Evolutionary conservation across 176 grass and related monocot genomes (phyloP).

Genomic region (Areca catechu): DNA sequence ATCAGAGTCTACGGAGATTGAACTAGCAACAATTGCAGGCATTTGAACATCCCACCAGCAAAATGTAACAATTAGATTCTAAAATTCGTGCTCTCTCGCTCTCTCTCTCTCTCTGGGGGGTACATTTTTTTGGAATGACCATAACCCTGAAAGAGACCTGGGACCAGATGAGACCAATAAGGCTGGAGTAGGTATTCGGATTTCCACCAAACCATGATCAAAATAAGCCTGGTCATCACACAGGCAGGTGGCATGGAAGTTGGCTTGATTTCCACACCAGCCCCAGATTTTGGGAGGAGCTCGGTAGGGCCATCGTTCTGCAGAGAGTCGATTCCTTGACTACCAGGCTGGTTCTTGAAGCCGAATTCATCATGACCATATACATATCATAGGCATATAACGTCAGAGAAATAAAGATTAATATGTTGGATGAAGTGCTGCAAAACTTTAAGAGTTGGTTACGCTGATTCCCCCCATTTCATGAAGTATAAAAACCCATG

Average conservation of each 20-base stretch:
- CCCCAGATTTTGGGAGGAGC: background rate
- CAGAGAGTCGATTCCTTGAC: background rate
- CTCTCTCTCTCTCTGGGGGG: no score
- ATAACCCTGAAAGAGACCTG: conserved; percentile 8
- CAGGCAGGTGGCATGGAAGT: background rate
- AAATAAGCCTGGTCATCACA: conserved; percentile 10
- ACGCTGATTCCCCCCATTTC: no score
- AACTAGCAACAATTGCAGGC: background rate
- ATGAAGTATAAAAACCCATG: no score
- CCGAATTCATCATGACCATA: background rate
- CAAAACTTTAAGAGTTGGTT: no score
- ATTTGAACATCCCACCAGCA: conserved; percentile 3
- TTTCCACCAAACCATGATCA: conserved; percentile 14
- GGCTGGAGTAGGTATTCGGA: conserved; percentile 5
- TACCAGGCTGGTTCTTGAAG: background rate
- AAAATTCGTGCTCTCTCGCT: background rate
- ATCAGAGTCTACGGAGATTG: conserved; percentile 4
- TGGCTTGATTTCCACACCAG: background rate
- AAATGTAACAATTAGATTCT: background rate
- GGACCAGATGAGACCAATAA: conserved; percentile 5
- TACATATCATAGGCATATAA: background rate
- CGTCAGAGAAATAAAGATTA: background rate
- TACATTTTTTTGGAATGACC: background rate
- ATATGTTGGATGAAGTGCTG: no score
- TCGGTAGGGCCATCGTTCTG: background rate